Conservation (phyloP, 495 filamentous ascomycete genomes). For the Cercophora samala region DNA sequence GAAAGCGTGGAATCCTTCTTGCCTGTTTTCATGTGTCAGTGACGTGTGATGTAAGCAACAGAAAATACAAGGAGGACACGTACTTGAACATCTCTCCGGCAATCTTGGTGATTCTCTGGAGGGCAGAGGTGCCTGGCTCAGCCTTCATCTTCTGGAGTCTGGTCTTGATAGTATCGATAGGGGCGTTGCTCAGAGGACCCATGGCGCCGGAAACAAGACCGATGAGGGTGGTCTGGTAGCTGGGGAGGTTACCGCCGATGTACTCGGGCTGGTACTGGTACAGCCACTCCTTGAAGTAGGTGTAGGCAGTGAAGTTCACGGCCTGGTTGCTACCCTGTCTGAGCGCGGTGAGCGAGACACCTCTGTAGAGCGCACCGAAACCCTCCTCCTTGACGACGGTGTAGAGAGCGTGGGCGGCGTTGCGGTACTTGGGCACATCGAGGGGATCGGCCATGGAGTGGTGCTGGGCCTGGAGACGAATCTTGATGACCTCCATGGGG, state of each 20-base stretch:
- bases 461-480: constrained; percentile 93
- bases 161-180: constrained; percentile 99
- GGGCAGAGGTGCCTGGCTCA: constrained; percentile 72
- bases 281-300: constrained; percentile 78
- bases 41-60: not conserved
- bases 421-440: constrained; percentile 92
- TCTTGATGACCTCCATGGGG: constrained; percentile 99
- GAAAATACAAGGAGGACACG: constrained; percentile 28
- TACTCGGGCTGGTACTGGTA: constrained; percentile 65
- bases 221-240: constrained; percentile 86
- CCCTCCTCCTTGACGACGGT: constrained; percentile 92
- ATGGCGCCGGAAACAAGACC: constrained; percentile 91
- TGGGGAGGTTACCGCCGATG: constrained; percentile 59
- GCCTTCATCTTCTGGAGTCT: constrained; percentile 86
- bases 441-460: constrained; percentile 91
- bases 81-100: constrained; percentile 89
- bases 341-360: constrained; percentile 87
- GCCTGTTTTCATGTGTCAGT: constrained; percentile 36
- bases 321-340: constrained; percentile 97
- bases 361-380: constrained; percentile 79
- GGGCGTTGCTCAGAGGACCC: constrained; percentile 92
- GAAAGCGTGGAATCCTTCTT: constrained; percentile 89
- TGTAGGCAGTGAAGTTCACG: constrained; percentile 98
- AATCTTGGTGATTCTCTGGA: constrained; percentile 73
- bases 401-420: constrained; percentile 91